Evolutionary conservation across 208 protist species (phyloP), one percentile per base, ranked within the genome.

Genomic region (Leishmania braziliensis): DNA sequence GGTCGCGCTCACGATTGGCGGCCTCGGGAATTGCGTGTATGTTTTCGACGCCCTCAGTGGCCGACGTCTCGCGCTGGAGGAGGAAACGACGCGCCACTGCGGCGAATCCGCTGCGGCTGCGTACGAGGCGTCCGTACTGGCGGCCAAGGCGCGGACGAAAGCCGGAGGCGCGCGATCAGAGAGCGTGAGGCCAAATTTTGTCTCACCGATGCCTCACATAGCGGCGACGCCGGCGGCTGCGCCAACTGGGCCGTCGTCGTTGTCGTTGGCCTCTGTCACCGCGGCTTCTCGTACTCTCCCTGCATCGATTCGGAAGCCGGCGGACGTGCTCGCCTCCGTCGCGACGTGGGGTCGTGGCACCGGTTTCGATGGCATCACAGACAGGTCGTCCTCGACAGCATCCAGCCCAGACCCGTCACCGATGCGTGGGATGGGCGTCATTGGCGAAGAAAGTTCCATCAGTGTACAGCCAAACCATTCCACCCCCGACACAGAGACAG

Each of bases 11-110:
- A 89, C 89, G 12, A 76, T 96, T 39, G 91, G 93, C 74, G 93
- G 85, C 1, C 86, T 96, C 36, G 85, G 89, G 36, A 90, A 90
- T 43, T 82, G 70, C n/a, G 75, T 92, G 33, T 92, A 93, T 80
- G 84, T 94, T 46, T 95, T 91, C 68, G 84, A 96, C 79, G 93
- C 90, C 29, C 56, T 95, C 48, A 93, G 78, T 43, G 93, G 93
- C 8, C 88, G 89, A 50, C 85, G 88, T 50, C 78, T 90, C 23
- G 77, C 87, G 10, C 66, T 76, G 62, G 26, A 84, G 78, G 12
- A 78, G 48, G 83, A 83, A 36, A 78, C 62, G 43, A 66, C 78
- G 75, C 84, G 62, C 5, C 58, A 58, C 46, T 78, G 69, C 14
- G 76, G 70, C 0, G 33, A 81, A 53, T 72, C 68, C 16, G 75